Base-by-base conservation (phyloP, 257 asterid genomes). In the Solanum sejunctum region DNA sequence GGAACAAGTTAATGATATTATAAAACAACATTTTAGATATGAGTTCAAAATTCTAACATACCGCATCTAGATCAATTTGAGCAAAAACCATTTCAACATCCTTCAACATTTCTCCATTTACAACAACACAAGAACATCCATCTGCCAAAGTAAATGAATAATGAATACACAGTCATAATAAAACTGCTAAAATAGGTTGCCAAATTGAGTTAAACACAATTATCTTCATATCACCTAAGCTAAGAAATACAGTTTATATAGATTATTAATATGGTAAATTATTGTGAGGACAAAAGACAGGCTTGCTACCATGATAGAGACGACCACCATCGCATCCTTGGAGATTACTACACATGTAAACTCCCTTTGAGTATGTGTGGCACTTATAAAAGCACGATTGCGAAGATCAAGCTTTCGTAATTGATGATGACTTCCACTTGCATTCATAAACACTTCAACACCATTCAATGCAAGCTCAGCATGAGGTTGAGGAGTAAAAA, bases 321-420 rank as follows among this genome's bases (percentile, higher is more conserved):
- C 98, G 99, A 73, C 98, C 92, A 43, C 99, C 99, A 88, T 96
- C 98, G 85, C 99, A 96, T 89, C 99, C 99, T 87, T 93, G 98
- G 61, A 92, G 99, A 92, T 95, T 96, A 87, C 98, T 93, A 79
- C 95, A 96, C 98, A 96, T 90, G 89, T 96, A 95, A 87, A 96
- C 98, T 85, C 99, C 99, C 84, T 98, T 84, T 98, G 98, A 66
- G 95, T 93, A 91, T 92, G 92, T n/a, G 98, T 96, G 84, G 99
- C 98, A 83, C 97, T 95, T 61, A 95, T 92, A 88, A 95, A 89
- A 85, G 99, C 92, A 89, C 94, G 97, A 75, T 95, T 93, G 77
- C 98, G 95, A 80, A 95, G 71, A 91, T 96, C 97, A 84, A 95
- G 97, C 90, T 96, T 96, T 78, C 99, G 89, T 86, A 95, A 87